A percentile compares a stretch with the other conserved stretches of the same genome.
These are phyloP conservation scores for Alternaria metachromatica DNA, from an alignment of 2,329 filamentous ascomycete genomes.

Conservation along the genomic window DNA sequence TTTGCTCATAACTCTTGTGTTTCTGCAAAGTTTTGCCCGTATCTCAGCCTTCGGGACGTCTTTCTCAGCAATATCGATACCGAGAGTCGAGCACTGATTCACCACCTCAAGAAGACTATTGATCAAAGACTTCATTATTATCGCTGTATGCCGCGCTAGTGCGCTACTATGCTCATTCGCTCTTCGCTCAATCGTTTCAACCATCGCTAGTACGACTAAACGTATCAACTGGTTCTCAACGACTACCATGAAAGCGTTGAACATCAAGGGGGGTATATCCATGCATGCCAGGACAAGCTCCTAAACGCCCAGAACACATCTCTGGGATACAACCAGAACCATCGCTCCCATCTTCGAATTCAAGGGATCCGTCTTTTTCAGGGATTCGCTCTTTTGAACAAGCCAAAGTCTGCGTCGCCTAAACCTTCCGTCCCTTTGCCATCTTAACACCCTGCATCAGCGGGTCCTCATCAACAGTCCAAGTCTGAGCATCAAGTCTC, in stretches of 20 bases:
- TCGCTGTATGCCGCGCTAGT: not conserved
- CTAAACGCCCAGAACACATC: not conserved
- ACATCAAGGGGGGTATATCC: conserved; percentile 3
- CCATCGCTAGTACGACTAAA: not conserved
- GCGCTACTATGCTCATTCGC: not conserved
- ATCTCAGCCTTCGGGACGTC: no score
- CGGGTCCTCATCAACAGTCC: conserved; percentile 6
- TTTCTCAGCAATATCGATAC: not conserved
- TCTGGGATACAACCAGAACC: no score
- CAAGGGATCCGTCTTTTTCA: not conserved
- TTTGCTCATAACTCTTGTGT: not conserved
- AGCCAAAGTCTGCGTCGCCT: not conserved
- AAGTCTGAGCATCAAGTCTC: conserved; percentile 12
- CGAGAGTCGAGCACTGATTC: not conserved
- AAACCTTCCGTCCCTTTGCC: not conserved
- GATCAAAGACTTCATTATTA: not conserved
- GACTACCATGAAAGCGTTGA: not conserved
- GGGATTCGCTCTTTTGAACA: not conserved
- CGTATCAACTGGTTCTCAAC: not conserved
- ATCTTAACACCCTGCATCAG: not conserved
- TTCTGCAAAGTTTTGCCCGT: no score
- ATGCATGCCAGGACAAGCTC: not conserved
- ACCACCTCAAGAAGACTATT: not conserved
- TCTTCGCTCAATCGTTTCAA: not conserved
- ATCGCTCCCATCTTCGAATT: not conserved